These are phyloP conservation scores for Trichothecium roseum DNA, from an alignment of 2,329 filamentous ascomycete species.

Conservation along the genomic window DNA sequence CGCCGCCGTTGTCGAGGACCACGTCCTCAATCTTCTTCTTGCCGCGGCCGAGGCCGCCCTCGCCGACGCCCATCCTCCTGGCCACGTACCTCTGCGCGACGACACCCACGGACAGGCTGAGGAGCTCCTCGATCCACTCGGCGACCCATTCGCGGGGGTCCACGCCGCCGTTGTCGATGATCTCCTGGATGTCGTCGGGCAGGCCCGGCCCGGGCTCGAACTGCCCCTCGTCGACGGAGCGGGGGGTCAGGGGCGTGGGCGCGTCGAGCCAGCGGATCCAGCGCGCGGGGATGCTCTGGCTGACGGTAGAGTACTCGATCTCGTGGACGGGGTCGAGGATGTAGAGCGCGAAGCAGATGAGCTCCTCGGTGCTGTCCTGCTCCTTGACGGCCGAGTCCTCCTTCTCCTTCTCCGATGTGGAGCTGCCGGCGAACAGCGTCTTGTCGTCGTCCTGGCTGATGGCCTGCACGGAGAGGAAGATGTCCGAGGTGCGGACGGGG, in stretches of 20 bases:
- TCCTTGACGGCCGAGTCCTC: conserved; percentile 41
- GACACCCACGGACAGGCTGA: conserved; percentile 68
- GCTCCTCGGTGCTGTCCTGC: conserved; percentile 44
- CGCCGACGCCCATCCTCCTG: conserved; percentile 88
- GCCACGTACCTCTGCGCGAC: conserved; percentile 95
- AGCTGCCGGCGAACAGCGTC: conserved; percentile 55
- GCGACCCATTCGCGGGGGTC: conserved; percentile 96
- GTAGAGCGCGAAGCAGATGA: conserved; percentile 66
- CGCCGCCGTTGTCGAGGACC: conserved; percentile 45
- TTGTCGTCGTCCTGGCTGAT: conserved; percentile 55
- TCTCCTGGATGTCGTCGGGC: conserved; percentile 82
- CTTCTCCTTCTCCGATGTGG: conserved; percentile 43
- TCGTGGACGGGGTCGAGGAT: conserved; percentile 83
- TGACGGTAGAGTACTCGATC: conserved; percentile 75
- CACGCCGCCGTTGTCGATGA: conserved; percentile 64
- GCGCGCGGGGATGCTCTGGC: conserved; percentile 70
- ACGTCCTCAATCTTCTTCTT: conserved; percentile 50
- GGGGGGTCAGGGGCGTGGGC: conserved; percentile 44
- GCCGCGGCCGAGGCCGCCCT: conserved; percentile 54
- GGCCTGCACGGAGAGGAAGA: conserved; percentile 93
- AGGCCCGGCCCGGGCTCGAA: conserved; percentile 21
- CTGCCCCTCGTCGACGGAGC: conserved; percentile 31
- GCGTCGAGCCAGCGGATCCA: conserved; percentile 93
- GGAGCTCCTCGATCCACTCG: conserved; percentile 88
- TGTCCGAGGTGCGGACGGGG: conserved; percentile 83